Percentiles rank a stretch among this genome's conserved stretches.
These are phyloP conservation scores for Medicago lupulina DNA, from an alignment of 306 rosid genomes.

Conservation along the genomic window DNA sequence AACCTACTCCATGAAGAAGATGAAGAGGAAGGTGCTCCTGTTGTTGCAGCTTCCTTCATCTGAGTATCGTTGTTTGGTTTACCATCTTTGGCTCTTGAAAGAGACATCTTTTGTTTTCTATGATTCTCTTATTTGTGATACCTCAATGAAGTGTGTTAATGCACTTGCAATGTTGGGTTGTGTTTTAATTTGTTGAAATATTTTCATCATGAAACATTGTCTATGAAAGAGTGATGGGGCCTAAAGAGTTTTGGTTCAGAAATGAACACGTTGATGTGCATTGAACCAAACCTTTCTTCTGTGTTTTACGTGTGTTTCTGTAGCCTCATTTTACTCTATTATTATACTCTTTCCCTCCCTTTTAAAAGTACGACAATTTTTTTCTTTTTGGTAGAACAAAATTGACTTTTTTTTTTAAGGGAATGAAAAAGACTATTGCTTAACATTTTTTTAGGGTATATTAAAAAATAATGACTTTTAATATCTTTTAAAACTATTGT, in stretches of 20 bases:
- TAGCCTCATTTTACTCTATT: neutral
- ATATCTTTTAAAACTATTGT: no score
- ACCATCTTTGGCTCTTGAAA: conserved; percentile 39
- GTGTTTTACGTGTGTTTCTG: neutral
- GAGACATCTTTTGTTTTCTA: conserved; percentile 25
- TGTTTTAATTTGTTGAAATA: neutral
- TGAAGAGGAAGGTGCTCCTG: conserved; percentile 27
- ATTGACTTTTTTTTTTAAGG: no score
- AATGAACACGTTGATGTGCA: conserved; percentile 67
- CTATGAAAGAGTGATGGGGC: conserved; percentile 13
- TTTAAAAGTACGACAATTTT: no score
- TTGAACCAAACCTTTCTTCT: conserved; percentile 48
- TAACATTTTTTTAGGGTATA: no score
- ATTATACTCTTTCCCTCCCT: no score
- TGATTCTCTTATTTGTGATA: neutral
- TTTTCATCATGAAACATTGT: neutral
- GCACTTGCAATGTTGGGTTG: neutral
- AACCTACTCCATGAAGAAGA: conserved; percentile 53
- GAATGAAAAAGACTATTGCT: no score
- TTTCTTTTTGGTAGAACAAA: no score
- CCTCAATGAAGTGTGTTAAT: neutral
- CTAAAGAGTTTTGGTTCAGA: conserved; percentile 54
- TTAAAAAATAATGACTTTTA: no score
- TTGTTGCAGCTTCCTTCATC: conserved; percentile 17
- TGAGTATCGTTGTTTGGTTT: no score